Evolutionary conservation across 129 eudicot species (phyloP).

Genomic region (Mikania micrantha): DNA sequence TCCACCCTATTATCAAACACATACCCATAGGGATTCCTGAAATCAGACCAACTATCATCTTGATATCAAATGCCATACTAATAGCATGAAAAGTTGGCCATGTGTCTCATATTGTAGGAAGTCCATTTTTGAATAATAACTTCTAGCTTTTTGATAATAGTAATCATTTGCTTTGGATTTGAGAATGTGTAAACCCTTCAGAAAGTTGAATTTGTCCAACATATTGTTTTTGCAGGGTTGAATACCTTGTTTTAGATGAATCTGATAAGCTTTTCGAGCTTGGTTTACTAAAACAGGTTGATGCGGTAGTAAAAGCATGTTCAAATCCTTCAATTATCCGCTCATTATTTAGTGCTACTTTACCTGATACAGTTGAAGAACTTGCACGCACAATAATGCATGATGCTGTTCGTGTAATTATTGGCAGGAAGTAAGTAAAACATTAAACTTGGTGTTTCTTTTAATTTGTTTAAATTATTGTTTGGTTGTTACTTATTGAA

Average conservation of each 20-base stretch:
- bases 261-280: slow-evolving; percentile 92
- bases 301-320: slow-evolving; percentile 93
- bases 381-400: slow-evolving; percentile 99
- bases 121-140: background rate
- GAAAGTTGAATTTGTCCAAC: background rate
- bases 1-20: background rate
- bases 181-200: background rate
- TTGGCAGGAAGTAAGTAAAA: slow-evolving; percentile 80
- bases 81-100: background rate
- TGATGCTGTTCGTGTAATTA: slow-evolving; percentile 89
- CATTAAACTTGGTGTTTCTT: background rate
- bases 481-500: slow-evolving; percentile 1
- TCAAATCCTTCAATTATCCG: slow-evolving; percentile 86
- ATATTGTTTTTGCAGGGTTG: slow-evolving; percentile 61
- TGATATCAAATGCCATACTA: background rate
- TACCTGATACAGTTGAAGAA: slow-evolving; percentile 97
- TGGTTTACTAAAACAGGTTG: slow-evolving; percentile 80
- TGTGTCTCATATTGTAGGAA: background rate
- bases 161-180: background rate
- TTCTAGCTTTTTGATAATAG: background rate
- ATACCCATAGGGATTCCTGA: background rate
- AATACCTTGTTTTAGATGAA: slow-evolving; percentile 91
- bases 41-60: background rate
- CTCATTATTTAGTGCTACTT: slow-evolving; percentile 90
- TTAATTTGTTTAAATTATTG: background rate